Conservation (phyloP, 768 basidiomycete genomes). For the Sistotremastrum niveocremeum region DNA sequence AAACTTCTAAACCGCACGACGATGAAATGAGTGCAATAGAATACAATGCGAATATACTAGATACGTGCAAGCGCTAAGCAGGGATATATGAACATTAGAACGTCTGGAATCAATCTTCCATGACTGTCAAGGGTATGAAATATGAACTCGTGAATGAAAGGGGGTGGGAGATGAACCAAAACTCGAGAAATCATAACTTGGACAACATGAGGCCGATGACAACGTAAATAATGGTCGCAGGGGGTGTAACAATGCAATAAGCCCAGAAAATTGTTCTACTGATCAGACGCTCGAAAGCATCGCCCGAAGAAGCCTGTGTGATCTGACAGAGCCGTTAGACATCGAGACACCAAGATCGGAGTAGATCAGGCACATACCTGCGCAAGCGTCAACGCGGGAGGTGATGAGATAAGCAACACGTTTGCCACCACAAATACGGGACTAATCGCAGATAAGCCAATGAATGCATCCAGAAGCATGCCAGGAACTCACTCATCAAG, state of each 20-base stretch:
- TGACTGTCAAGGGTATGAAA: too few species aligned
- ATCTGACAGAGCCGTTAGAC: constrained; percentile 30
- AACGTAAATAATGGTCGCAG: constrained; percentile 66
- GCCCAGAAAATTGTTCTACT: constrained; percentile 88
- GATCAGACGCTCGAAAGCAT: constrained; percentile 84
- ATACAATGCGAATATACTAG: too few species aligned
- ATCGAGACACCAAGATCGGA: constrained; percentile 17
- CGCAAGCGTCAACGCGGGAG: constrained; percentile 64
- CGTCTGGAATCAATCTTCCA: too few species aligned
- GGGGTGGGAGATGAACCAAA: too few species aligned
- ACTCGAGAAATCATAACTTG: constrained; percentile 24
- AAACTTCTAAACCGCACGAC: too few species aligned
- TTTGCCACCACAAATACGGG: constrained; percentile 82
- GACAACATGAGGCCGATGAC: constrained; percentile 56
- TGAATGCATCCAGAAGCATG: constrained; percentile 1
- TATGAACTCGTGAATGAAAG: too few species aligned
- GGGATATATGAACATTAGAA: too few species aligned
- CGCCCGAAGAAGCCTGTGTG: constrained; percentile 73
- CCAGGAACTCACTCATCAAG: constrained; percentile 57
- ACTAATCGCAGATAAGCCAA: constrained; percentile 22
- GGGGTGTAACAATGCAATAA: constrained; percentile 81
- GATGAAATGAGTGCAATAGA: too few species aligned
- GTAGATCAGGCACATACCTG: constrained; percentile 26
- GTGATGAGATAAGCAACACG: constrained; percentile 69
- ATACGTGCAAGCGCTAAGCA: too few species aligned